Conservation (phyloP, 768 basidiomycete species). For the Termitomyces sp. region DNA sequence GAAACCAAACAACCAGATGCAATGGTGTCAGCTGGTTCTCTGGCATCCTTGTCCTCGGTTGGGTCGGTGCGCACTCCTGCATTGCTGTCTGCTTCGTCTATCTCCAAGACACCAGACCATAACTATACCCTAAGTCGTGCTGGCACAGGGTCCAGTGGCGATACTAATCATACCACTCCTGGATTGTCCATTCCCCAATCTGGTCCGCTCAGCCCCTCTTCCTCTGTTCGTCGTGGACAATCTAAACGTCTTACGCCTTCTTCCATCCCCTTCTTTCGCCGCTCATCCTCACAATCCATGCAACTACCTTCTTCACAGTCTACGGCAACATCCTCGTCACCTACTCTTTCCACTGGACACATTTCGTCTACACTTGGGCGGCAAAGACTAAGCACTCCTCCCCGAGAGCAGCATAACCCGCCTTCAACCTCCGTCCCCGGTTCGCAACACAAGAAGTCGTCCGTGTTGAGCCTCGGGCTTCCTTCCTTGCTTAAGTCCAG, state of each 20-base stretch:
- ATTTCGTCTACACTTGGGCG: slow-evolving; percentile 36
- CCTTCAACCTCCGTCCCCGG: slow-evolving; percentile 54
- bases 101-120: slow-evolving; percentile 66
- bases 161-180: slow-evolving; percentile 59
- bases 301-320: slow-evolving; percentile 54
- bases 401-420: slow-evolving; percentile 50
- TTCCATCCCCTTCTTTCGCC: slow-evolving; percentile 91
- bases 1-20: slow-evolving; percentile 70
- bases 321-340: slow-evolving; percentile 51
- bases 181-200: slow-evolving; percentile 50
- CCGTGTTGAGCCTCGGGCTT: slow-evolving; percentile 75
- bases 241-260: slow-evolving; percentile 87
- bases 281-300: slow-evolving; percentile 88
- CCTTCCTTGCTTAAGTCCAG: slow-evolving; percentile 84
- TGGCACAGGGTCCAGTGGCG: slow-evolving; percentile 74
- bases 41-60: slow-evolving; percentile 70
- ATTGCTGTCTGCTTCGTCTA: slow-evolving; percentile 41
- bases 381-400: slow-evolving; percentile 44
- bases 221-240: slow-evolving; percentile 64
- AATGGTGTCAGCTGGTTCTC: slow-evolving; percentile 75
- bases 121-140: slow-evolving; percentile 56
- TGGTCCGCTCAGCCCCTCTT: slow-evolving; percentile 69
- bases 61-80: slow-evolving; percentile 58
- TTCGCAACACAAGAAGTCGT: slow-evolving; percentile 74
- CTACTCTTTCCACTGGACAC: slow-evolving; percentile 40